A percentile compares a stretch with the other conserved stretches of the same genome.
Conservation (phyloP, 1,139 yeast species). For the Kodamaea ohmeri region DNA sequence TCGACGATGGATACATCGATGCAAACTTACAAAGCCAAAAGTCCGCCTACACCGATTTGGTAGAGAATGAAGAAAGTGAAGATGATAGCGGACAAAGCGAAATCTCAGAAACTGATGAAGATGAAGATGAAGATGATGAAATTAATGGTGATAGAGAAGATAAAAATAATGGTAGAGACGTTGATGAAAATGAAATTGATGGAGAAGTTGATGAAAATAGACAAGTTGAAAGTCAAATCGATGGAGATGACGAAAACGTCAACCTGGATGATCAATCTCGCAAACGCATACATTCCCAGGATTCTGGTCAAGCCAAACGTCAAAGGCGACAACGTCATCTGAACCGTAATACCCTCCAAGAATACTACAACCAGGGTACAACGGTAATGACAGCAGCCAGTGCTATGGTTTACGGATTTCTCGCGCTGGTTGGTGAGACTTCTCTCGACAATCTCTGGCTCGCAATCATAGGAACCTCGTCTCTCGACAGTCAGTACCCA, state of each 20-base stretch:
- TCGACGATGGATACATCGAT: constrained; percentile 82
- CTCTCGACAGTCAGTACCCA: constrained; percentile 73
- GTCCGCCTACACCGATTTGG: constrained; percentile 49
- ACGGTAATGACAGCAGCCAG: constrained; percentile 74
- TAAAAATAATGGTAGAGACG: constrained; percentile 18
- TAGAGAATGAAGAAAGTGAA: constrained; percentile 27
- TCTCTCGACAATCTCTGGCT: constrained; percentile 74
- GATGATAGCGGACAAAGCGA: too few relatives aligned
- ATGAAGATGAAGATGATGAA: constrained; percentile 25
- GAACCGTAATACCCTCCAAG: constrained; percentile 65
- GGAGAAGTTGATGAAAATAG: constrained; percentile 24
- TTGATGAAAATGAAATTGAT: constrained; percentile 25
- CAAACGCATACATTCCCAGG: constrained; percentile 1
- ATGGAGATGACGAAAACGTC: constrained; percentile 25
- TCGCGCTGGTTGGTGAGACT: constrained; percentile 68
- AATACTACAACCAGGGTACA: constrained; percentile 81
- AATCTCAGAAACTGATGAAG: too few relatives aligned
- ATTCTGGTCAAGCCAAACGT: constrained; percentile 8
- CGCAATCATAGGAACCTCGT: constrained; percentile 83
- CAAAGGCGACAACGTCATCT: constrained; percentile 26
- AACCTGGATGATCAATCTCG: neutral
- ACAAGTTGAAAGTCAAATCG: constrained; percentile 17
- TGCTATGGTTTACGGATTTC: constrained; percentile 72
- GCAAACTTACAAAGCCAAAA: constrained; percentile 51
- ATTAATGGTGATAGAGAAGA: constrained; percentile 24